Conservation (phyloP, 2,329 filamentous ascomycete genomes). For the Chaetomium strumarium region DNA sequence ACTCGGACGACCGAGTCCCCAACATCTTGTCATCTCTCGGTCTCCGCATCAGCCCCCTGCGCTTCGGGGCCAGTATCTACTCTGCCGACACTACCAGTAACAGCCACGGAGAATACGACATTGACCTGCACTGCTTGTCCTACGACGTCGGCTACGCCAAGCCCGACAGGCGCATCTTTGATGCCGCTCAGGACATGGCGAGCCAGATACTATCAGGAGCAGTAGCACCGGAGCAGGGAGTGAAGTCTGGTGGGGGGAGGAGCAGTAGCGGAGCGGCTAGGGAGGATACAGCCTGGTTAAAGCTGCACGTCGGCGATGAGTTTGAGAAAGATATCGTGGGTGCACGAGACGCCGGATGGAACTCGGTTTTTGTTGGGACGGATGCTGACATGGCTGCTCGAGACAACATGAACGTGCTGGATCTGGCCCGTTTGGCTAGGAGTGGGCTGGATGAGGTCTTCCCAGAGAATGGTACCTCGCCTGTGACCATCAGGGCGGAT, state of each 20-base stretch:
- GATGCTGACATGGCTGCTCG: neutral
- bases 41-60: slow-evolving; percentile 39
- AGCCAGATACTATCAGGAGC: neutral
- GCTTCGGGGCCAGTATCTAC: slow-evolving; percentile 22
- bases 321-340: slow-evolving; percentile 12
- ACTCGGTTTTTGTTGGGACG: slow-evolving; percentile 8
- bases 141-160: slow-evolving; percentile 59
- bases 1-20: slow-evolving; percentile 57
- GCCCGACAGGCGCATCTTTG: slow-evolving; percentile 51
- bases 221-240: neutral
- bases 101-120: slow-evolving; percentile 22
- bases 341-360: slow-evolving; percentile 16
- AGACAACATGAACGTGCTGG: neutral
- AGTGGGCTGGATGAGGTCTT: neutral
- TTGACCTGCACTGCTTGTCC: slow-evolving; percentile 56
- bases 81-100: neutral
- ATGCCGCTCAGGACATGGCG: slow-evolving; percentile 42
- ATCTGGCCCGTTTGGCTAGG: neutral
- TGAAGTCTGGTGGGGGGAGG: neutral
- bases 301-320: slow-evolving; percentile 20
- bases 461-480: neutral
- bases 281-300: slow-evolving; percentile 9
- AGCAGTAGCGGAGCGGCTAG: neutral
- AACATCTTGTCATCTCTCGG: slow-evolving; percentile 48
- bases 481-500: neutral